Evolutionary conservation across 2,329 filamentous ascomycete species (phyloP), one percentile per base, ranked within the genome.

Genomic region (Colletotrichum siamense): DNA sequence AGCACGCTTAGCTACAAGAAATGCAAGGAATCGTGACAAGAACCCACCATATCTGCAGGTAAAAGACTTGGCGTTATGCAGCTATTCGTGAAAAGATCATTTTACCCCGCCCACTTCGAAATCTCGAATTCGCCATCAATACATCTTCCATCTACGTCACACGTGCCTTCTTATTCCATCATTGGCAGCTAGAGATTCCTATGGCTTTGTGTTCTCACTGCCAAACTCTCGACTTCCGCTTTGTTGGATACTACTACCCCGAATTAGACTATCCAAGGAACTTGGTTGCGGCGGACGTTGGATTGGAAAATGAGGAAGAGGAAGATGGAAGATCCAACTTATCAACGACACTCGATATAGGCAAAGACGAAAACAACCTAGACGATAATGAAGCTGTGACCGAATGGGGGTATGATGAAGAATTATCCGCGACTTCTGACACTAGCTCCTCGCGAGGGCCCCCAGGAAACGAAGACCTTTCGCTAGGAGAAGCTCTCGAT

Each of bases 201-300:
- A 49, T 49, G 44, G 44, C 44, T 7, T 13, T 49, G 44, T 49
- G 44, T 22, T 49, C n/a, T 49, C 10, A 22, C 18, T 49, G 44
- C n/a, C 44, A 49, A 4, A 49, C 9, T 6, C 10, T 49, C 18
- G 44, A 22, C 44, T 49, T 49, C 44, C 44, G 44, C 44, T 49
- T 22, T 22, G 44, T 22, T 22, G 44, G 44, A 49, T 49, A 49
- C n/a, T 49, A 22, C 3, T n/a, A n/a, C 8, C 44, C 44, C 13
- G 44, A 49, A 49, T 9, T 49, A 8, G 39, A 44, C 18, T 49
- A 22, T 22, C n/a, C 44, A 49, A 44, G 39, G 5, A 3, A 6
- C 0, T 12, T 0, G 5, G 10, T 4, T 12, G n/a, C 1, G 18
- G 2, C 44, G n/a, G 44, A 22, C n/a, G 10, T 2, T n/a, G 44